These are phyloP conservation scores for Penstemon barbatus DNA, from an alignment of 257 asterid species.

Conservation along the genomic window DNA sequence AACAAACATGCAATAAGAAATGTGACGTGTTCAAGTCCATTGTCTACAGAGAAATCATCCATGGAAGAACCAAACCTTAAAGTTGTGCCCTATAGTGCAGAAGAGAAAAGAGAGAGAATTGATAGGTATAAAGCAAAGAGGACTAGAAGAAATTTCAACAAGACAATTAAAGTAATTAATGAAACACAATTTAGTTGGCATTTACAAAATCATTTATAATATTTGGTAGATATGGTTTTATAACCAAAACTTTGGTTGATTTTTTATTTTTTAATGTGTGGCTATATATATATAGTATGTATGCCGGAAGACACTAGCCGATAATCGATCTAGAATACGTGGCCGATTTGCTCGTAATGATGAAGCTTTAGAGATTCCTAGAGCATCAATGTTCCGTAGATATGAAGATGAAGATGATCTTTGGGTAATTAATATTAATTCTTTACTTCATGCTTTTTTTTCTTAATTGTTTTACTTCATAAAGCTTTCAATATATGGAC, in stretches of 20 bases:
- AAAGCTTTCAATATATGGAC: not conserved
- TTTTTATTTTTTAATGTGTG: not conserved
- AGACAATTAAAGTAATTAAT: constrained; percentile 78
- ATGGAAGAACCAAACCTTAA: constrained; percentile 67
- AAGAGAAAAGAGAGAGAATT: constrained; percentile 78
- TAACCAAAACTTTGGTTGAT: not conserved
- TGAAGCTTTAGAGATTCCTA: constrained; percentile 68
- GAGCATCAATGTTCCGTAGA: constrained; percentile 51
- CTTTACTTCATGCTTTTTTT: constrained; percentile 10
- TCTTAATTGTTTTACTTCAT: constrained; percentile 11
- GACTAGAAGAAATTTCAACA: constrained; percentile 80
- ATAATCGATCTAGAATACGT: constrained; percentile 76
- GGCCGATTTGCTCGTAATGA: constrained; percentile 88
- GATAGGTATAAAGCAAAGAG: constrained; percentile 78
- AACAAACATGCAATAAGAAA: constrained; percentile 35
- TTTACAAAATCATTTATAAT: not conserved
- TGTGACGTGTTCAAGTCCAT: constrained; percentile 57
- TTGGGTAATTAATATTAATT: constrained; percentile 56
- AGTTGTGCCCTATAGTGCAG: constrained; percentile 63
- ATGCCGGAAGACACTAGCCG: constrained; percentile 89
- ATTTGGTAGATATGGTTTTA: no score
- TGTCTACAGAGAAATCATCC: constrained; percentile 52
- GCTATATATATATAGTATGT: constrained; percentile 46
- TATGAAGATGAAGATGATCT: constrained; percentile 67
- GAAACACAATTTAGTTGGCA: not conserved